Conservation (phyloP, 2,329 filamentous ascomycete species). For the Pseudogymnoascus sp. region DNA sequence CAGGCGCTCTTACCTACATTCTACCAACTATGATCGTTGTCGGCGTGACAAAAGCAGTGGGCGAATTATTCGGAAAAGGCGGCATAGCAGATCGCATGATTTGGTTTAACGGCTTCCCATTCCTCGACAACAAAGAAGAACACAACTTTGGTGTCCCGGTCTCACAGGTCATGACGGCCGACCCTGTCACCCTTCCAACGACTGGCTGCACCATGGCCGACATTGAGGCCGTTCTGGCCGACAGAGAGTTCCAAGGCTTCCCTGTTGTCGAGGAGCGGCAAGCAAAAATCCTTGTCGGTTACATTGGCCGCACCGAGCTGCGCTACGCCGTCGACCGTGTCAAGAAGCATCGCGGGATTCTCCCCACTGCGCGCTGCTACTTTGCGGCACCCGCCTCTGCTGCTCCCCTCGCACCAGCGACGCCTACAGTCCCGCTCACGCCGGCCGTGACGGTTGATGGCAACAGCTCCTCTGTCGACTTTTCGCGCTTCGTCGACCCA, state of each 20-base stretch:
- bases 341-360: slow-evolving; percentile 58
- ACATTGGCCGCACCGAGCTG: slow-evolving; percentile 86
- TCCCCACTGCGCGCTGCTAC: slow-evolving; percentile 59
- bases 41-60: slow-evolving; percentile 88
- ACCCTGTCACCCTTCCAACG: slow-evolving; percentile 65
- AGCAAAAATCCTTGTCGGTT: slow-evolving; percentile 71
- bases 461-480: slow-evolving; percentile 57
- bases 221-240: slow-evolving; percentile 65
- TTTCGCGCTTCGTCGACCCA: slow-evolving; percentile 78
- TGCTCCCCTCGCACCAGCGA: slow-evolving; percentile 20
- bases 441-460: slow-evolving; percentile 49
- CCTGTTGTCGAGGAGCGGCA: slow-evolving; percentile 72
- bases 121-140: slow-evolving; percentile 94
- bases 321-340: slow-evolving; percentile 81
- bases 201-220: slow-evolving; percentile 67
- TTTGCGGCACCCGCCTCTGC: slow-evolving; percentile 51
- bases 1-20: slow-evolving; percentile 94
- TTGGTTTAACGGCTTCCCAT: slow-evolving; percentile 96
- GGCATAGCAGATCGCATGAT: slow-evolving; percentile 98
- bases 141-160: slow-evolving; percentile 94
- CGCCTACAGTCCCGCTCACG: slow-evolving; percentile 27
- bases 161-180: slow-evolving; percentile 76
- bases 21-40: slow-evolving; percentile 98
- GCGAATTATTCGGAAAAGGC: slow-evolving; percentile 85
- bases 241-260: slow-evolving; percentile 85